phyloP scores from a whole-genome alignment of 2,329 filamentous ascomycete species.

The Colletotrichum cereale region DNA sequence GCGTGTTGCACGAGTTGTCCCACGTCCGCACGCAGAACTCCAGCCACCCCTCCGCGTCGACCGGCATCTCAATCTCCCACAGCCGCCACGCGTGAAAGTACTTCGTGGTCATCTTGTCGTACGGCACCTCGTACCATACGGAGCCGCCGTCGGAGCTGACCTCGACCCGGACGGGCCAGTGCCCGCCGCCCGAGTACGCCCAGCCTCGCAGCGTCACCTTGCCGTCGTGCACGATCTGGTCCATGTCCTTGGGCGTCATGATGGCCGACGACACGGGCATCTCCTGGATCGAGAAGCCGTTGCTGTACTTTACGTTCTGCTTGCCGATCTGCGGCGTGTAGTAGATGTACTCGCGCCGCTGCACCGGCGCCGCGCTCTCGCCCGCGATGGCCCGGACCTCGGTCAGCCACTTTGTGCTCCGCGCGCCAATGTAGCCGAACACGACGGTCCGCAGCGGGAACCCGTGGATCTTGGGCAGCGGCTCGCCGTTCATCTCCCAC shows the following conservation, averaged over 20 bases:
- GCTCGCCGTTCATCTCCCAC: slow-evolving; percentile 79
- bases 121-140: slow-evolving; percentile 73
- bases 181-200: slow-evolving; percentile 70
- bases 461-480: slow-evolving; percentile 74
- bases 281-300: slow-evolving; percentile 76
- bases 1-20: slow-evolving; percentile 73
- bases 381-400: slow-evolving; percentile 70
- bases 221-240: slow-evolving; percentile 71
- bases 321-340: slow-evolving; percentile 77
- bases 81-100: slow-evolving; percentile 73
- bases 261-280: slow-evolving; percentile 78
- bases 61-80: slow-evolving; percentile 73
- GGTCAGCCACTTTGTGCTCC: slow-evolving; percentile 74
- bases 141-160: slow-evolving; percentile 72
- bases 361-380: slow-evolving; percentile 70
- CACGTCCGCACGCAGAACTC: slow-evolving; percentile 70
- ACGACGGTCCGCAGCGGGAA: slow-evolving; percentile 73
- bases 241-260: slow-evolving; percentile 71
- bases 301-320: slow-evolving; percentile 71
- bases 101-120: slow-evolving; percentile 71
- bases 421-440: slow-evolving; percentile 75
- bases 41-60: slow-evolving; percentile 71
- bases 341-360: slow-evolving; percentile 75
- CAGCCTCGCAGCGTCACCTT: slow-evolving; percentile 66
- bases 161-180: slow-evolving; percentile 73